Conservation (phyloP, 768 basidiomycete genomes). For the Mrakia hoshinonis region DNA sequence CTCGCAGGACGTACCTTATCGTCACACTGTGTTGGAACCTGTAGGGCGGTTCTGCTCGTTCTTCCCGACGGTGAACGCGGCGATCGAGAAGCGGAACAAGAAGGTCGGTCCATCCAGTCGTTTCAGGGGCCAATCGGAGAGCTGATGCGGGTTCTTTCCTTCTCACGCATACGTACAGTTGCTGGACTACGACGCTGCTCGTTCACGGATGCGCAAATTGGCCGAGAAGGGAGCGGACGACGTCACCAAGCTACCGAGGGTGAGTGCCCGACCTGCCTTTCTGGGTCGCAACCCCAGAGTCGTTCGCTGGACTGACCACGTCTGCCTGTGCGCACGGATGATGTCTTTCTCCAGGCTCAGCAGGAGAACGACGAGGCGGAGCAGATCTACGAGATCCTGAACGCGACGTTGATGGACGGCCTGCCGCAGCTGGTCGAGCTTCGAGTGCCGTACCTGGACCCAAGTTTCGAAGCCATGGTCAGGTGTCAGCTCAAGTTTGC, state of each 20-base stretch:
- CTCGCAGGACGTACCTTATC: conserved; percentile 77
- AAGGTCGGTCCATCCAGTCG: conserved; percentile 53
- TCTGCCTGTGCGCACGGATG: not conserved
- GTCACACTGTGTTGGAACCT: conserved; percentile 90
- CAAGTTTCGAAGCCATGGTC: conserved; percentile 93
- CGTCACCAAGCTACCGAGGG: conserved; percentile 77
- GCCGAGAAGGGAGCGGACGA: conserved; percentile 91
- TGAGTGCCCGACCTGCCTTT: no score
- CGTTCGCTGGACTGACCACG: no score
- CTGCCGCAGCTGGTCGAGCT: conserved; percentile 87
- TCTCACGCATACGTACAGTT: conserved; percentile 48
- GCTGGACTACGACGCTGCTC: conserved; percentile 87
- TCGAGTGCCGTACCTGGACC: conserved; percentile 95
- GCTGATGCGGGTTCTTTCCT: no score
- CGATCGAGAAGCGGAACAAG: conserved; percentile 89
- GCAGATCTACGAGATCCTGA: conserved; percentile 86
- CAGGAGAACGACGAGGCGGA: conserved; percentile 92
- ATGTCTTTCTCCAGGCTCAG: conserved; percentile 55
- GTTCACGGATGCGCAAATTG: conserved; percentile 79
- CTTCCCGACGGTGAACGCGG: conserved; percentile 86
- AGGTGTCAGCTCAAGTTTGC: conserved; percentile 96
- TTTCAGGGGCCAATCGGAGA: no score
- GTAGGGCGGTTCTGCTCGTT: conserved; percentile 94
- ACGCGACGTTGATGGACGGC: conserved; percentile 82
- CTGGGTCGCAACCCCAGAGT: no score